Conservation (phyloP, 495 filamentous ascomycete species). For the Daldinia caldariorum region DNA sequence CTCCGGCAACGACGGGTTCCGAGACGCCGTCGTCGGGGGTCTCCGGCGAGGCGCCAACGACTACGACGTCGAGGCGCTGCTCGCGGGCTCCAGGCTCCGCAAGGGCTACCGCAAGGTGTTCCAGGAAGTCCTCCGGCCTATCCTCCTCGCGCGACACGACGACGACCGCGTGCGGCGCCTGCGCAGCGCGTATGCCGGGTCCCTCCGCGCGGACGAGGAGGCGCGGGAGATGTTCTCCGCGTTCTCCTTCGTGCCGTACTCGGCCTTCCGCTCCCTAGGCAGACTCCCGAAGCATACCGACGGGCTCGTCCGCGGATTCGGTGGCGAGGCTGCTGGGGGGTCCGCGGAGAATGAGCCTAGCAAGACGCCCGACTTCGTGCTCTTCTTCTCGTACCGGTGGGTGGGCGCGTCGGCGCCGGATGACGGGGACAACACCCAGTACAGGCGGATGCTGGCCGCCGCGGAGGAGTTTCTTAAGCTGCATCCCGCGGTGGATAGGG, state of each 20-base stretch:
- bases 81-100: constrained; percentile 35
- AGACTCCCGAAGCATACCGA: constrained; percentile 40
- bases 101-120: constrained; percentile 49
- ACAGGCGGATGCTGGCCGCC: constrained; percentile 37
- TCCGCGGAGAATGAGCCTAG: not conserved
- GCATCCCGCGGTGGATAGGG: constrained; percentile 23
- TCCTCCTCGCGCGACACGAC: constrained; percentile 22
- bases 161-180: constrained; percentile 21
- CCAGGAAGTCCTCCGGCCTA: constrained; percentile 45
- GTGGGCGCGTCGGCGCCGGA: constrained; percentile 32
- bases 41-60: constrained; percentile 20
- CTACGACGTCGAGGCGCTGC: constrained; percentile 4
- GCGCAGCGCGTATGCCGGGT: constrained; percentile 34
- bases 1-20: constrained; percentile 27
- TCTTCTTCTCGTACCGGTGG: constrained; percentile 48
- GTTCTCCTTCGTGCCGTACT: constrained; percentile 32
- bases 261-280: constrained; percentile 33
- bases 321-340: too few relatives aligned
- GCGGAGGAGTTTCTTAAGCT: constrained; percentile 35
- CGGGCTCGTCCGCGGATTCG: not conserved
- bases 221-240: constrained; percentile 31
- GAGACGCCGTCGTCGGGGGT: constrained; percentile 38
- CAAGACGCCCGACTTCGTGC: constrained; percentile 25
- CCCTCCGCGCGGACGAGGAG: constrained; percentile 23
- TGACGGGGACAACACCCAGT: constrained; percentile 39